These are phyloP conservation scores for Tilletiopsis washingtonensis DNA, from an alignment of 1,284 basidiomycete genomes.

Conservation along the genomic window DNA sequence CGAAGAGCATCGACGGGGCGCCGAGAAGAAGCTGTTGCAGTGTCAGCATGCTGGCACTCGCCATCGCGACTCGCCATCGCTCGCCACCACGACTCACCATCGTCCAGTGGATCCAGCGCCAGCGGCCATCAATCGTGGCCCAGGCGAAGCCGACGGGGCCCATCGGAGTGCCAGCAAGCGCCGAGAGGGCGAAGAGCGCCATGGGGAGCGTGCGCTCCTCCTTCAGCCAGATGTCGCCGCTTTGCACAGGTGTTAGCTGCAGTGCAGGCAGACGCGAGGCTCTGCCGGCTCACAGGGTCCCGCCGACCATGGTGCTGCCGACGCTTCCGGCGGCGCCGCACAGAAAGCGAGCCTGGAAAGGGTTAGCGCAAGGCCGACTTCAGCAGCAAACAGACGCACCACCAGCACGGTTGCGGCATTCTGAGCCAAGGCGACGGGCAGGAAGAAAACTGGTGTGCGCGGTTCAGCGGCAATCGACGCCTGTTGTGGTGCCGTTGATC, in stretches of 20 bases:
- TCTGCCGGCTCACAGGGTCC: constrained; percentile 59
- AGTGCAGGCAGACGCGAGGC: no score
- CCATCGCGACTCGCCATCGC: no score
- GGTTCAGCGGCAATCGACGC: no score
- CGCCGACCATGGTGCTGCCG: constrained; percentile 67
- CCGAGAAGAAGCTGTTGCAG: constrained; percentile 23
- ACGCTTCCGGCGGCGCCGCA: constrained; percentile 60
- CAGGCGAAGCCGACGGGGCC: constrained; percentile 56
- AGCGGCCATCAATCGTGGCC: constrained; percentile 66
- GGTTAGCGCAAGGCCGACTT: no score
- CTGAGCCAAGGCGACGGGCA: constrained; percentile 49
- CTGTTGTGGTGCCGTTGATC: no score
- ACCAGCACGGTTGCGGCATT: constrained; percentile 67
- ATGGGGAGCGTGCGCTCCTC: constrained; percentile 57
- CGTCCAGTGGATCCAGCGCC: constrained; percentile 75
- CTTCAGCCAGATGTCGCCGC: constrained; percentile 1
- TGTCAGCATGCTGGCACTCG: neutral
- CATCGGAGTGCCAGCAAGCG: constrained; percentile 57
- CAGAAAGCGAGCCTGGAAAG: constrained; percentile 60
- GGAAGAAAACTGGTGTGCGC: no score
- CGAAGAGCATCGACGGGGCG: constrained; percentile 11
- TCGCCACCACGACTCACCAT: neutral
- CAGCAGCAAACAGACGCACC: no score
- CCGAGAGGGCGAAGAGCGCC: constrained; percentile 42
- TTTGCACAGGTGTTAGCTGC: no score